A percentile compares a stretch with the other conserved stretches of the same genome.
Conservation (phyloP, 1,284 basidiomycete genomes). For the Cystobasidium slooffiae region DNA sequence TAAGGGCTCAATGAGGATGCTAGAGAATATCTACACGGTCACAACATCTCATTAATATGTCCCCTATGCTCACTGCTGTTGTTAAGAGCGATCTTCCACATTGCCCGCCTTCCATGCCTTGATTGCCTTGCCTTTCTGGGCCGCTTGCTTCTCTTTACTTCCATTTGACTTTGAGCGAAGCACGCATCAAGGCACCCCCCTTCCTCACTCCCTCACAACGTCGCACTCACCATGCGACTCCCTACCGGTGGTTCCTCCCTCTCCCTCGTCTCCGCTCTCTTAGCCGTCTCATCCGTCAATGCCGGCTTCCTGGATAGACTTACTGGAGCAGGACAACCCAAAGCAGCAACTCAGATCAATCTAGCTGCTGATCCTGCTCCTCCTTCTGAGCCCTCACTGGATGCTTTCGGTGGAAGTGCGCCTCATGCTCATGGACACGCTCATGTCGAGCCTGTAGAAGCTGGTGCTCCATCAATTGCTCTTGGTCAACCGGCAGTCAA, state of each 20-base stretch:
- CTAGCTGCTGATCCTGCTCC: slow-evolving; percentile 27
- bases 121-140: neutral
- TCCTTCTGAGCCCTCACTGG: slow-evolving; percentile 30
- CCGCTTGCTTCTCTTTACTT: neutral
- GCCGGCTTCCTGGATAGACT: slow-evolving; percentile 41
- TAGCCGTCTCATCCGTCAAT: slow-evolving; percentile 4
- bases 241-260: slow-evolving; percentile 4
- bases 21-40: no score
- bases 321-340: slow-evolving; percentile 2
- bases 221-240: slow-evolving; percentile 10
- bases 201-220: slow-evolving; percentile 1
- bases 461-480: slow-evolving; percentile 21
- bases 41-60: no score
- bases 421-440: neutral
- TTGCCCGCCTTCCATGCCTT: slow-evolving; percentile 7
- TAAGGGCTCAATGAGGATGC: no score
- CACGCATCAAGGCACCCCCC: neutral
- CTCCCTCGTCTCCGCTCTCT: slow-evolving; percentile 1
- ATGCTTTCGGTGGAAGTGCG: slow-evolving; percentile 16
- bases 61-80: neutral
- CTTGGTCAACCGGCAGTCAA: slow-evolving; percentile 23
- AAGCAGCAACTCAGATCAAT: slow-evolving; percentile 12
- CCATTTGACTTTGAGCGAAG: neutral
- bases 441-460: slow-evolving; percentile 11
- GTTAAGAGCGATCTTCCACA: neutral